Evolutionary conservation across 2,329 filamentous ascomycete species (phyloP).

Genomic region (Cytospora schulzeri): DNA sequence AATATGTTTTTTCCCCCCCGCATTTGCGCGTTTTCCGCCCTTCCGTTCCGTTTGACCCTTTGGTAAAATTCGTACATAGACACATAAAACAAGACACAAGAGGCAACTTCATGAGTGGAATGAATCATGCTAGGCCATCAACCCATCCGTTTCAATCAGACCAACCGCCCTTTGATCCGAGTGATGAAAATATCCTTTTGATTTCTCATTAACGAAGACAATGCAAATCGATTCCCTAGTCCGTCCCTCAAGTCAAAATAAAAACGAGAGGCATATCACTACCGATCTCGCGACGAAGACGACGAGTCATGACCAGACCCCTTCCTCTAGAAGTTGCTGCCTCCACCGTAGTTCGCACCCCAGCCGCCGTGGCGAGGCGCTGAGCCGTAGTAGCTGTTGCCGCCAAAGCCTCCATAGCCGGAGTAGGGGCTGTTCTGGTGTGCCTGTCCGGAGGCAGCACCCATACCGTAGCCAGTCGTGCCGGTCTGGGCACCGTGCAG

Average conservation of each 20-base stretch:
- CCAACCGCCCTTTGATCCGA: not conserved
- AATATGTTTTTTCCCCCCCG: conserved; percentile 5
- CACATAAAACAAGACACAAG: conserved; percentile 20
- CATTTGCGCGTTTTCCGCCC: conserved; percentile 16
- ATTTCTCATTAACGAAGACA: conserved; percentile 17
- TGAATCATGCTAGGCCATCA: conserved; percentile 13
- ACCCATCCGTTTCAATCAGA: conserved; percentile 12
- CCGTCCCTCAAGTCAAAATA: conserved; percentile 8
- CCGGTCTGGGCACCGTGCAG: conserved; percentile 53
- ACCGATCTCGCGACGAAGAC: conserved; percentile 19
- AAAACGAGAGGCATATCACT: conserved; percentile 1
- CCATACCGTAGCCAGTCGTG: conserved; percentile 55
- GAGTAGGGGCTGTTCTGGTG: conserved; percentile 59
- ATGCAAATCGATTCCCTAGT: not conserved
- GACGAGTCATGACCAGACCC: conserved; percentile 16
- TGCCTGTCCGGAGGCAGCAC: conserved; percentile 51
- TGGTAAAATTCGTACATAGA: conserved; percentile 24
- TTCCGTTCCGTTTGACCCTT: conserved; percentile 19
- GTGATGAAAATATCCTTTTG: conserved; percentile 13
- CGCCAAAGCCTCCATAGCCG: conserved; percentile 54
- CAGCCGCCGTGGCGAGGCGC: conserved; percentile 53
- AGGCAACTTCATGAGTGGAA: conserved; percentile 18
- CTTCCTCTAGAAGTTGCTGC: conserved; percentile 21
- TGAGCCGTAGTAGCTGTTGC: conserved; percentile 49
- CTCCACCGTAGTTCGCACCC: conserved; percentile 57